These are phyloP conservation scores for Aspergillus novofumigatus DNA, from an alignment of 2,329 filamentous ascomycete species.

Conservation along the genomic window DNA sequence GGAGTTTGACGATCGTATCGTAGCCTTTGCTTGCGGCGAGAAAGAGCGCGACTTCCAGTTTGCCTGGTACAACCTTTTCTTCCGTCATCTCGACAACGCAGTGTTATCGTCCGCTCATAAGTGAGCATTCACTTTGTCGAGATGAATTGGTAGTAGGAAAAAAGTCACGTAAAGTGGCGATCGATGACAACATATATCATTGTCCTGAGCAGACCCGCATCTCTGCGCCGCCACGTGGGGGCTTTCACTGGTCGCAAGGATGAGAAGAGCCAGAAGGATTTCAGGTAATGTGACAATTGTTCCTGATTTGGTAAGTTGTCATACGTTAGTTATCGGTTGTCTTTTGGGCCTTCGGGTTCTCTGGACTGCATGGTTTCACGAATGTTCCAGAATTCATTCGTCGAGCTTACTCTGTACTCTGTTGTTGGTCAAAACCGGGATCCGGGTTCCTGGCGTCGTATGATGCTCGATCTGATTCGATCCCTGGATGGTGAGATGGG, in stretches of 20 bases:
- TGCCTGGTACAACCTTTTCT: constrained; percentile 4
- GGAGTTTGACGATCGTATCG: constrained; percentile 20
- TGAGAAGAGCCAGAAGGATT: neutral
- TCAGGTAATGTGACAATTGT: neutral
- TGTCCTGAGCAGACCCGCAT: neutral
- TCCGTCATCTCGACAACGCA: neutral
- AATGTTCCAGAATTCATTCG: neutral
- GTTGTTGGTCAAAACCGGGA: neutral
- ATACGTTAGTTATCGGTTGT: neutral
- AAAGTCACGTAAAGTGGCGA: neutral
- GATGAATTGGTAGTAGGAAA: neutral
- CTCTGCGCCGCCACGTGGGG: neutral
- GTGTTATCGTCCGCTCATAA: neutral
- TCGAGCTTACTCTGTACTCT: neutral
- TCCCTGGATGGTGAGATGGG: neutral
- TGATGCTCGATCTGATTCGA: neutral
- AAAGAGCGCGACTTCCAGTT: constrained; percentile 21
- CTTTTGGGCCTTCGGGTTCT: neutral
- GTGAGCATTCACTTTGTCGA: neutral
- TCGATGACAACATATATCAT: neutral
- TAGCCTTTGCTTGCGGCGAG: constrained; percentile 21
- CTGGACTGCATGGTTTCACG: neutral
- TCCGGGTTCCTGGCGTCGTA: neutral
- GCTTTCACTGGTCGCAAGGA: neutral
- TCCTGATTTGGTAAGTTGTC: neutral